Evolutionary conservation across 192 early-diverging fungal species (phyloP).

Genomic region (Geranomyces variabilis): DNA sequence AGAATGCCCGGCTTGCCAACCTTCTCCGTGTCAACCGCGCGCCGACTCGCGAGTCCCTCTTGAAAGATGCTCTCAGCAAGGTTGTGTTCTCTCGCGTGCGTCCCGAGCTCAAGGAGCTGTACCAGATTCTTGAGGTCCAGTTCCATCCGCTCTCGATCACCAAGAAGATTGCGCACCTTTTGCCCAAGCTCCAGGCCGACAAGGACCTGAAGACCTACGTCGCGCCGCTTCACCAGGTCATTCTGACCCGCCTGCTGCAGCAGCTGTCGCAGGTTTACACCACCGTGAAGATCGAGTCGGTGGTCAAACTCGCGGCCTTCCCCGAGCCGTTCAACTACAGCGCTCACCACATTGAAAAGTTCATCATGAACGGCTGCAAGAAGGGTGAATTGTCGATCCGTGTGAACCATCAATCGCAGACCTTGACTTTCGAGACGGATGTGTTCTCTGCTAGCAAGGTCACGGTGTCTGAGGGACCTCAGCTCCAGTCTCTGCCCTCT

Average conservation of each 20-base stretch:
- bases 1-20: slow-evolving; percentile 75
- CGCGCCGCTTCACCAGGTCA: slow-evolving; percentile 91
- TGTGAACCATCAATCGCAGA: slow-evolving; percentile 88
- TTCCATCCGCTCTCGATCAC: slow-evolving; percentile 99
- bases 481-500: slow-evolving; percentile 61
- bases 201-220: slow-evolving; percentile 86
- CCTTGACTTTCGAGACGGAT: slow-evolving; percentile 91
- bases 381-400: slow-evolving; percentile 95
- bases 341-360: slow-evolving; percentile 90
- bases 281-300: slow-evolving; percentile 92
- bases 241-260: slow-evolving; percentile 96
- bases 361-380: slow-evolving; percentile 97
- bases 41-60: slow-evolving; percentile 86
- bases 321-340: slow-evolving; percentile 82
- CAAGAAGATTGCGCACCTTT: slow-evolving; percentile 90
- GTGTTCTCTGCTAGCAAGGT: slow-evolving; percentile 77
- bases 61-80: slow-evolving; percentile 89
- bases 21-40: slow-evolving; percentile 82
- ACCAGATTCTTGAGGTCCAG: slow-evolving; percentile 95
- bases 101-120: slow-evolving; percentile 88
- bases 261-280: slow-evolving; percentile 98
- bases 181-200: slow-evolving; percentile 64
- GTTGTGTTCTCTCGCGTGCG: slow-evolving; percentile 82
- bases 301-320: slow-evolving; percentile 87
- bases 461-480: slow-evolving; percentile 76